Percentiles rank a stretch among this genome's conserved stretches.
phyloP scores from a whole-genome alignment of 768 basidiomycete genomes.

The Phanerochaete carnosa region DNA sequence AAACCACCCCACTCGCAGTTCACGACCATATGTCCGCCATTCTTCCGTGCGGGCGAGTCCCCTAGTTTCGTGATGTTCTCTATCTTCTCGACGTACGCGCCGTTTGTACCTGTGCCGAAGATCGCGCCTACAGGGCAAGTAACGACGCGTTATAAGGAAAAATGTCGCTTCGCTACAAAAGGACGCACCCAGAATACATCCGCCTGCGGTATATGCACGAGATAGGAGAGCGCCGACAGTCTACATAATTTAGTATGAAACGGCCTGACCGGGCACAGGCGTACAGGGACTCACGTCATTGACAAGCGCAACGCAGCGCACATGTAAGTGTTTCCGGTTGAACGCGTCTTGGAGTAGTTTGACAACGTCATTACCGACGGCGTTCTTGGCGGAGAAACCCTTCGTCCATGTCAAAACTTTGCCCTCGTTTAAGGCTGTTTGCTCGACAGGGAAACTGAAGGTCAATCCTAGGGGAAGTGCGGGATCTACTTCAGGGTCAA shows the following conservation, averaged over 20 bases:
- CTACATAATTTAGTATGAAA: constrained; percentile 34
- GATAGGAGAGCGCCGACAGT: constrained; percentile 95
- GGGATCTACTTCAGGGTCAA: constrained; percentile 33
- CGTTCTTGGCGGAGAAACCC: constrained; percentile 91
- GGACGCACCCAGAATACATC: constrained; percentile 63
- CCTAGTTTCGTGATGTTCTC: constrained; percentile 82
- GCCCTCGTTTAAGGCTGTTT: constrained; percentile 88
- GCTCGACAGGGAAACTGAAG: constrained; percentile 97
- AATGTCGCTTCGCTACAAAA: background rate
- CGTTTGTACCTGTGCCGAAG: constrained; percentile 98
- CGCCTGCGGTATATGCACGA: constrained; percentile 89
- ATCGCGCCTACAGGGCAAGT: constrained; percentile 51
- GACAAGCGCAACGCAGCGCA: constrained; percentile 87
- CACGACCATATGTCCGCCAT: constrained; percentile 84
- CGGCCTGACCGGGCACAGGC: background rate
- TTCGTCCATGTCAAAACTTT: constrained; percentile 95
- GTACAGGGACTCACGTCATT: constrained; percentile 69
- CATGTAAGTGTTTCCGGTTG: constrained; percentile 87
- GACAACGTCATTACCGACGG: constrained; percentile 86
- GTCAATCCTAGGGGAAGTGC: constrained; percentile 80
- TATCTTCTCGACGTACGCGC: constrained; percentile 91
- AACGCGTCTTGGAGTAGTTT: constrained; percentile 89
- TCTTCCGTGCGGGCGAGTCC: constrained; percentile 52
- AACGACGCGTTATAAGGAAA: background rate
- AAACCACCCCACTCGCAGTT: constrained; percentile 99